A percentile compares a stretch with the other conserved stretches of the same genome.
phyloP scores from a whole-genome alignment of 192 early-diverging fungal genomes.

The Coemansia erecta region DNA sequence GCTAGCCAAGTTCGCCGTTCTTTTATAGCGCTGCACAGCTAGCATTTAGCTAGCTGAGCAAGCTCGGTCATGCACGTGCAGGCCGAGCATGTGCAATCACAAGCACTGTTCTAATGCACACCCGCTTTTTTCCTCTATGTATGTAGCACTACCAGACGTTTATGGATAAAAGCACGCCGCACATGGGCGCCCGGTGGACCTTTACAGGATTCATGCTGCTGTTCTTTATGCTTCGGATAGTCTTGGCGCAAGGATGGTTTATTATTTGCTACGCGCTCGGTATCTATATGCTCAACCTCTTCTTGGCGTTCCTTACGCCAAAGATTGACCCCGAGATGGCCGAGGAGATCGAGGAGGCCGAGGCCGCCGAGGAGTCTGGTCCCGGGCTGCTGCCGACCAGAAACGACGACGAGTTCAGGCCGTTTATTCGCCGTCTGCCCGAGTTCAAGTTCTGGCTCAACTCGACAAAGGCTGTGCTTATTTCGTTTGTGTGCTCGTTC shows the following conservation, averaged over 20 bases:
- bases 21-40: too few relatives aligned
- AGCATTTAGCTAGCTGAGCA: too few relatives aligned
- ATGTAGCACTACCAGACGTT: conserved; percentile 73
- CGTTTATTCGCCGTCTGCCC: conserved; percentile 93
- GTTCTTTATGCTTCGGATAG: conserved; percentile 74
- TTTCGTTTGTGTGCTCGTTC: conserved; percentile 85
- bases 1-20: too few relatives aligned
- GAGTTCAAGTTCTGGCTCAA: conserved; percentile 99
- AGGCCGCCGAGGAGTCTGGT: conserved; percentile 50
- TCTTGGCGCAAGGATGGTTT: conserved; percentile 89
- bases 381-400: conserved; percentile 73
- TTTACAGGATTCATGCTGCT: conserved; percentile 61
- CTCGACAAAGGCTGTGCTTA: conserved; percentile 74
- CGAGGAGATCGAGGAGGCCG: conserved; percentile 49
- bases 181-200: conserved; percentile 71
- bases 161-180: conserved; percentile 82
- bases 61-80: too few relatives aligned
- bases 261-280: conserved; percentile 93
- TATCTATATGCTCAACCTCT: conserved; percentile 93
- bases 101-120: conserved; percentile 7
- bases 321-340: conserved; percentile 85
- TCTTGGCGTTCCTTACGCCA: conserved; percentile 93
- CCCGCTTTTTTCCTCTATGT: neutral
- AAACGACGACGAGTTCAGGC: conserved; percentile 92
- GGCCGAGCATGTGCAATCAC: too few relatives aligned